Base-by-base conservation (phyloP, 1,284 basidiomycete species). In the Afroboletus lepidellus region DNA sequence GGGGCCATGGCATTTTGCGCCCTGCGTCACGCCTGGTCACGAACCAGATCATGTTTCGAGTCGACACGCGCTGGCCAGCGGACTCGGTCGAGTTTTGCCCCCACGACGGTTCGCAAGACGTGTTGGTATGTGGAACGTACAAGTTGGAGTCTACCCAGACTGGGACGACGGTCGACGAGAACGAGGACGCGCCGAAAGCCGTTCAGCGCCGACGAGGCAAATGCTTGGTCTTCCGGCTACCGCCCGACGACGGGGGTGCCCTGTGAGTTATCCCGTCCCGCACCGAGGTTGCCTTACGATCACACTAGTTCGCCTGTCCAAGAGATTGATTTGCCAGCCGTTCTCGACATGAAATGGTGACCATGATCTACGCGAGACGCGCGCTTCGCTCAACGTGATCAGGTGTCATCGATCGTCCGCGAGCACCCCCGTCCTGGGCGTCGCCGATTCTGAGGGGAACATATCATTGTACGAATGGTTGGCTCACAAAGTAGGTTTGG, bases 281-380 rank as follows among this genome's bases (percentile, higher is more conserved):
- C 21, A 33, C 8, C 20, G 51, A n/a, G 25, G 12, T 23, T 44
- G 5, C 34, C 51, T 58, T 5, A 54, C 24, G n/a, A 6, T 25
- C 61, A 20, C 24, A 47, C 30, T 56, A 94, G 92, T 52, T 69
- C 72, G 8, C 77, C 86, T 60, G 62, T 87, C 3, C 87, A 94
- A 62, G 73, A 84, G 21, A 77, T 92, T 37, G 78, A 87, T 50
- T 74, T 90, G 13, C 85, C 92, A 1, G 94, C 93, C 11, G 80
- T 98, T 24, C 77, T 90, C n/a, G 94, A 98, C 65, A 85, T 92
- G 78, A 96, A 96, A 78, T 98, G 94, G 94, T 92, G 59, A 69
- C 24, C n/a, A n/a, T 24, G 1, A 9, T 18, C 20, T 46, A 46
- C 33, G 27, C 29, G 20, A 18, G 6, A 24, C 16, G 41, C n/a